phyloP scores from a whole-genome alignment of 768 basidiomycete species.

The Trametes elegans region DNA sequence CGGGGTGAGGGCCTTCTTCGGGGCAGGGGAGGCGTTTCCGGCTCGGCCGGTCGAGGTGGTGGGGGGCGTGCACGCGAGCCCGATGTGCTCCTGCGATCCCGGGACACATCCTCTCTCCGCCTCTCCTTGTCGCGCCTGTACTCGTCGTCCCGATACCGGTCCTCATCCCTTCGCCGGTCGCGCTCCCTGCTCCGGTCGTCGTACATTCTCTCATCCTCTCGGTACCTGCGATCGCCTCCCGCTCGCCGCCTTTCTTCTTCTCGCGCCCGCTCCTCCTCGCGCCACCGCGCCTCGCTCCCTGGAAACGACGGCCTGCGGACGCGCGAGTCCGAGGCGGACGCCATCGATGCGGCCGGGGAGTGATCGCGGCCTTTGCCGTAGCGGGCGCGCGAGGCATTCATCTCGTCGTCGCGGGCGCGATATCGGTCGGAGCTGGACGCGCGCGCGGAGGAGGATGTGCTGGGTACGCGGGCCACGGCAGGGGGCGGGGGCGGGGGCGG shows the following conservation, averaged over 20 bases:
- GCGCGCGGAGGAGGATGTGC: not conserved
- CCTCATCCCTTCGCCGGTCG: conserved; percentile 11
- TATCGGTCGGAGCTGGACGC: not conserved
- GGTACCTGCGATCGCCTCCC: not conserved
- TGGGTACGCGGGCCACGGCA: conserved; percentile 1
- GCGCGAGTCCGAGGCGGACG: not conserved
- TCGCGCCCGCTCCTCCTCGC: conserved; percentile 10
- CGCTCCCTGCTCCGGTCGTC: not conserved
- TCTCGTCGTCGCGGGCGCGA: conserved; percentile 2
- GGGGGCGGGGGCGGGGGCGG: not conserved
- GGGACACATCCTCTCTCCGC: not conserved
- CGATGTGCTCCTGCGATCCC: conserved; percentile 8
- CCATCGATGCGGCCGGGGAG: conserved; percentile 3
- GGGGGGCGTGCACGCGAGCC: not conserved
- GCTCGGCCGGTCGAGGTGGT: not conserved
- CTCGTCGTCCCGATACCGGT: not conserved
- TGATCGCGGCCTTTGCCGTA: not conserved
- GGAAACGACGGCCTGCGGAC: not conserved
- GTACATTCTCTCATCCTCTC: not conserved
- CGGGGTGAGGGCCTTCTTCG: conserved; percentile 27
- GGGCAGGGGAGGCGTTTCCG: not conserved
- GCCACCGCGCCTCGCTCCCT: conserved; percentile 3
- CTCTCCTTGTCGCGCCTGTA: not conserved
- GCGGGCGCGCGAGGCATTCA: not conserved
- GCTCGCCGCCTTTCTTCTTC: conserved; percentile 1